Evolutionary conservation across 225 moss, liverwort and hornwort genomes (phyloP), one percentile per base, ranked within the genome.

Genomic region (Antitrichia curtipendula): DNA sequence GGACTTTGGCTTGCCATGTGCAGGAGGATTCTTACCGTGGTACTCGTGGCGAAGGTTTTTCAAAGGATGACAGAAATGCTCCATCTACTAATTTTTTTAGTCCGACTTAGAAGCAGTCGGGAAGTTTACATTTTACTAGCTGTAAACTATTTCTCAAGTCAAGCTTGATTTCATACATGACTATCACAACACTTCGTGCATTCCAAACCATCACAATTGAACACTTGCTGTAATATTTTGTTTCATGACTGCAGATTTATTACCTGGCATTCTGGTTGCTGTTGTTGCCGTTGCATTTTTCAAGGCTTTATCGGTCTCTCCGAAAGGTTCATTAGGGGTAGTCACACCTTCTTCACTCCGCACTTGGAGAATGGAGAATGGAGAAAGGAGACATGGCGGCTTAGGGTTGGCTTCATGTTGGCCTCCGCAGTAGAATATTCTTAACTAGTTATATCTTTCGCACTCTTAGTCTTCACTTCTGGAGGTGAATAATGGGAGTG

Each of bases 1-100:
- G 38, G 25, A 7, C 36, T 87, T 78, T 43, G 50, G 27, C 78
- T 84, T 64, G 85, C 40, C 19, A 77, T 76, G 36, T 86, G 86
- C 89, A 91, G 92, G 92, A 75, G 92, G 91, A 83, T 92, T 92
- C 70, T 89, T 92, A 86, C 92, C 92, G 12, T 92, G 92, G 91
- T 92, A 92, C 71, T 92, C 92, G 8, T 92, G 92, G 92, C 87
- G 68, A 81, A 87, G 92, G 57, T 92, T 92, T 86, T 92, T 92
- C 86, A 92, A 91, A 80, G 92, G 92, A 75, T 92, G 91, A 92
- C 41, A 77, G 13, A 53, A 52, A 5, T 85, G 10, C 24, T 61
- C 28, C 49, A 41, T 88, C 23, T 66, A 10, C 41, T 86, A 36
- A n/a, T 43, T 47, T 57, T 87, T 40, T 34, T 20, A n/a, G 38